Evolutionary conservation across 2,329 filamentous ascomycete genomes (phyloP).

Genomic region (Xylariaceae sp.): DNA sequence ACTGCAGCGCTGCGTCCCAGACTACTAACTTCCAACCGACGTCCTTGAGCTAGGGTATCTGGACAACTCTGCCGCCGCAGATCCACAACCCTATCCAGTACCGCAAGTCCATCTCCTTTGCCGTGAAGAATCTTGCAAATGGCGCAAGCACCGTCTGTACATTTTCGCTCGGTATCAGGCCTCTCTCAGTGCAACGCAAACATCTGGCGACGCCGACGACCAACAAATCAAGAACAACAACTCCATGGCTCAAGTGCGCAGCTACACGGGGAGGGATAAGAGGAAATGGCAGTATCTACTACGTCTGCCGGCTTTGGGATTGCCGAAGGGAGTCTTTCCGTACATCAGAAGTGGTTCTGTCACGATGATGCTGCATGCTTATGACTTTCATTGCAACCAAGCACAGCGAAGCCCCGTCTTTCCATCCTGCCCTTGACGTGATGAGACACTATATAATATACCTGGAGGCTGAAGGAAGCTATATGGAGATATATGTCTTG

Average conservation of each 20-base stretch:
- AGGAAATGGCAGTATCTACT: neutral
- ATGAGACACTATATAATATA: neutral
- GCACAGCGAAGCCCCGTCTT: neutral
- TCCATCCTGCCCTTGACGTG: neutral
- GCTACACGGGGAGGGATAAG: too few species aligned
- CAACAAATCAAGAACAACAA: too few species aligned
- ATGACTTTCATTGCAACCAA: too few species aligned
- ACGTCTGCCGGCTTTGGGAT: constrained; percentile 20
- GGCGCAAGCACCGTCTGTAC: constrained; percentile 19
- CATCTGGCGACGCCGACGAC: too few species aligned
- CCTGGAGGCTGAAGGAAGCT: too few species aligned
- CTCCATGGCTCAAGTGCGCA: too few species aligned
- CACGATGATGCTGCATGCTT: constrained; percentile 20
- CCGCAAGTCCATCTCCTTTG: constrained; percentile 20
- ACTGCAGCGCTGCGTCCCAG: constrained; percentile 8
- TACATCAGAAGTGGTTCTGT: constrained; percentile 26
- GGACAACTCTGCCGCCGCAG: constrained; percentile 16
- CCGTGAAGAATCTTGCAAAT: constrained; percentile 18
- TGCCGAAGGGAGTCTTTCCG: constrained; percentile 4
- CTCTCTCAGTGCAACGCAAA: too few species aligned
- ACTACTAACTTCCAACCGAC: constrained; percentile 9
- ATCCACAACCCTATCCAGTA: constrained; percentile 15
- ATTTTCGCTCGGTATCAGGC: constrained; percentile 7
- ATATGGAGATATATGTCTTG: too few species aligned
- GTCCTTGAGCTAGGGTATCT: constrained; percentile 20